A percentile compares a stretch with the other conserved stretches of the same genome.
Conservation (phyloP, 495 filamentous ascomycete species). For the Bryoglossum gracile region DNA sequence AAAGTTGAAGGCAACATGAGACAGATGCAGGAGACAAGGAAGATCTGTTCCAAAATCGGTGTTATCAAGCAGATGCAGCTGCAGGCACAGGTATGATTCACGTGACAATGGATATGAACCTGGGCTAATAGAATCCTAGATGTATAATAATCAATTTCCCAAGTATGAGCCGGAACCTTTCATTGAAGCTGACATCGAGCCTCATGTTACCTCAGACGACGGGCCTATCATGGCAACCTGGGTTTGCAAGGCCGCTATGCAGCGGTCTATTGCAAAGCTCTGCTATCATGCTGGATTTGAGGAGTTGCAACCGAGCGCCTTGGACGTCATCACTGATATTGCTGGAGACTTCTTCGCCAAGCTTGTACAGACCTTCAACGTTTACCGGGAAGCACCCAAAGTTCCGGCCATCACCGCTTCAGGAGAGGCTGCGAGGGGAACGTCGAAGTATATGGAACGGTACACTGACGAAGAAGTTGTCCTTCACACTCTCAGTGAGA, state of each 20-base stretch:
- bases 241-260: constrained; percentile 73
- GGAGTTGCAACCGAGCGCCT: constrained; percentile 89
- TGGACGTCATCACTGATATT: constrained; percentile 86
- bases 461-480: constrained; percentile 79
- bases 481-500: constrained; percentile 74
- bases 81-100: constrained; percentile 72
- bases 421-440: constrained; percentile 32
- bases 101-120: constrained; percentile 10
- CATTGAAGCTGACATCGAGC: constrained; percentile 71
- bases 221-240: constrained; percentile 78
- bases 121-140: constrained; percentile 44
- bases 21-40: constrained; percentile 95
- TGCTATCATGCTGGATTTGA: constrained; percentile 97
- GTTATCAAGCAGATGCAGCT: constrained; percentile 99
- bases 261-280: constrained; percentile 85
- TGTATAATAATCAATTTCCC: constrained; percentile 96
- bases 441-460: constrained; percentile 50
- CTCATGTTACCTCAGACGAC: constrained; percentile 79
- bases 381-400: constrained; percentile 77
- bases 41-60: constrained; percentile 89
- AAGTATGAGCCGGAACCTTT: constrained; percentile 95
- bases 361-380: constrained; percentile 65
- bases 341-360: constrained; percentile 86
- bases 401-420: constrained; percentile 40
- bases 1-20: constrained; percentile 85